Evolutionary conservation across 1,139 yeast genomes (phyloP).

Genomic region (Lodderomyces oxycetoniae): DNA sequence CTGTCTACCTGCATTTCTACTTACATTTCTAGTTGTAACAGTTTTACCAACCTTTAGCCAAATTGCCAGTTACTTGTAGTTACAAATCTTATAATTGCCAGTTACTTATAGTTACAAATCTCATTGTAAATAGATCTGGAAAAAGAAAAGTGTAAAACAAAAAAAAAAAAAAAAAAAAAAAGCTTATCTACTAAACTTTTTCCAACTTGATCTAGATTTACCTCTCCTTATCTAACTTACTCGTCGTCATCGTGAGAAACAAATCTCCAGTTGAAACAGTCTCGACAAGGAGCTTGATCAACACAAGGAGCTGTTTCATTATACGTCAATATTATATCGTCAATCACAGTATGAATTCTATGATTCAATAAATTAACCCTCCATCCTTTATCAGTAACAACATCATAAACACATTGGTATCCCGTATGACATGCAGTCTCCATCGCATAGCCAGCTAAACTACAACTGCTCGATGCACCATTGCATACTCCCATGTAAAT

Average conservation of each 20-base stretch:
- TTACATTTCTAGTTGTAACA: too few species aligned
- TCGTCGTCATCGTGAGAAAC: conserved; percentile 48
- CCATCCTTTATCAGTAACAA: conserved; percentile 89
- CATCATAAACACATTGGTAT: conserved; percentile 81
- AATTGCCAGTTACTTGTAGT: too few species aligned
- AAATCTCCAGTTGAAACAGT: conserved; percentile 90
- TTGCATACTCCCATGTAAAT: conserved; percentile 95
- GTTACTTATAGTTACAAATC: background rate
- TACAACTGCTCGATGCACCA: conserved; percentile 89
- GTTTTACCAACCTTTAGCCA: too few species aligned
- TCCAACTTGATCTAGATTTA: background rate
- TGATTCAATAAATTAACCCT: conserved; percentile 83
- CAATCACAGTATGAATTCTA: conserved; percentile 87
- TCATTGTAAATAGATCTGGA: background rate
- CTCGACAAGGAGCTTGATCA: conserved; percentile 75
- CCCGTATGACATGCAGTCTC: conserved; percentile 96
- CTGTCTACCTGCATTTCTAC: too few species aligned
- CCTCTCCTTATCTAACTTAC: too few species aligned
- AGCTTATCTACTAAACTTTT: background rate
- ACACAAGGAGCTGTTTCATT: conserved; percentile 74
- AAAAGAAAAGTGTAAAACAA: conserved; percentile 1
- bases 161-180: conserved; percentile 1
- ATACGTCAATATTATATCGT: conserved; percentile 66
- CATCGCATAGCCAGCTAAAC: conserved; percentile 95
- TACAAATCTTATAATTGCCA: too few species aligned